Evolutionary conservation across 2,329 filamentous ascomycete species (phyloP), one percentile per base, ranked within the genome.

Genomic region (Penicillium sp.): DNA sequence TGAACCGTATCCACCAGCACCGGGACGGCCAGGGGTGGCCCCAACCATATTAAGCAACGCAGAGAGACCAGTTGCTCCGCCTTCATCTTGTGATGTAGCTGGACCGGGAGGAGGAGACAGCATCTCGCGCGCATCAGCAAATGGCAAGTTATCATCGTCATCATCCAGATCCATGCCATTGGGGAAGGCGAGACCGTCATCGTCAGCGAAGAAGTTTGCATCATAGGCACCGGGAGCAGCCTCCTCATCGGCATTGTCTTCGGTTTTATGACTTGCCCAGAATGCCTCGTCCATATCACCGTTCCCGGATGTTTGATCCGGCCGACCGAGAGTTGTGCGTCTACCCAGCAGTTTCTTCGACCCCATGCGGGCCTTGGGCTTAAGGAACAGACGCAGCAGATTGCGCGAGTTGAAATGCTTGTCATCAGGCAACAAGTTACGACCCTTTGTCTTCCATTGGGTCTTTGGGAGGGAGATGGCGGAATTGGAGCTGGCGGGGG

Each of bases 331-430:
- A 41, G 55, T 63, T 42, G 57, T 52, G 43, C 70, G 72, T 27
- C 74, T 73, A 38, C 79, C 74, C 4, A 75, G 73, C 36, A 75
- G 71, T 52, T 78, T 82, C 39, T 83, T 79, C 47, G 82, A 80
- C 36, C 86, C 83, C 69, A 96, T 80, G 34, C 86, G 85, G 9
- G 90, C 89, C 66, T 90, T 95, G 23, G 93, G 93, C 68, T 98
- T 98, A 23, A 97, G 77, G 77, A 97, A 98, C 1, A 98, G 78
- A 41, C 83, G 86, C 6, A 97, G 76, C 0, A 98, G 76, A 55
- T 95, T 88, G 63, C 86, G 87, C 7, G 91, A 97, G 72, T 90
- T 95, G 74, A 98, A 97, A 66, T 97, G 90, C 69, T 96, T 96
- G 71, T 98, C 93, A 62, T 98, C 93, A 2, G 94, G 91, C 4